Evolutionary conservation across 2,329 filamentous ascomycete species (phyloP).

Genomic region (Ophiostoma australiae): DNA sequence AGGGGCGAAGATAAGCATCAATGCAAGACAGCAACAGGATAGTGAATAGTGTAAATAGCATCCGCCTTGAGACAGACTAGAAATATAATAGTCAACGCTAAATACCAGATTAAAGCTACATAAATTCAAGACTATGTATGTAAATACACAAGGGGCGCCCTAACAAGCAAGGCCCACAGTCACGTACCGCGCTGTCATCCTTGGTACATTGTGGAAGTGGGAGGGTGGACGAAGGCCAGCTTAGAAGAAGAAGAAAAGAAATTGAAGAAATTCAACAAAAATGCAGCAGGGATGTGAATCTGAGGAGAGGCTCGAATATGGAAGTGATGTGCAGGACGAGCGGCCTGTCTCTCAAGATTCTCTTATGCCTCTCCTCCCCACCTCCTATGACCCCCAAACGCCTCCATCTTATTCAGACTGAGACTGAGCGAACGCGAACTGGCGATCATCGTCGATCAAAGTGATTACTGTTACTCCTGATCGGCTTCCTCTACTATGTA

Average conservation of each 20-base stretch:
- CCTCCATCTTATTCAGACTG: neutral
- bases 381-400: too few relatives aligned
- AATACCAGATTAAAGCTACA: neutral
- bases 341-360: neutral
- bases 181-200: neutral
- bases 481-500: conserved; percentile 14
- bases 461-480: neutral
- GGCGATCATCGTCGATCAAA: conserved; percentile 8
- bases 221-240: neutral
- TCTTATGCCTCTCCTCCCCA: neutral
- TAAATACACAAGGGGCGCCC: neutral
- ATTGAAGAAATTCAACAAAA: neutral
- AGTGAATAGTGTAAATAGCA: neutral
- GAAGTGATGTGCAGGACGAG: conserved; percentile 1
- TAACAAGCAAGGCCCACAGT: neutral
- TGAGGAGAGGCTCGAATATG: neutral
- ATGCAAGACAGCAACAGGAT: neutral
- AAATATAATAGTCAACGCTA: neutral
- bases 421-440: neutral
- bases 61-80: neutral
- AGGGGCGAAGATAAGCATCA: conserved; percentile 1
- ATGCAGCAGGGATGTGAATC: neutral
- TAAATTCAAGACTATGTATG: neutral
- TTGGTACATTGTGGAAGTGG: neutral
- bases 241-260: neutral